phyloP scores from a whole-genome alignment of 768 basidiomycete species.

The Leucocoprinus birnbaumii region DNA sequence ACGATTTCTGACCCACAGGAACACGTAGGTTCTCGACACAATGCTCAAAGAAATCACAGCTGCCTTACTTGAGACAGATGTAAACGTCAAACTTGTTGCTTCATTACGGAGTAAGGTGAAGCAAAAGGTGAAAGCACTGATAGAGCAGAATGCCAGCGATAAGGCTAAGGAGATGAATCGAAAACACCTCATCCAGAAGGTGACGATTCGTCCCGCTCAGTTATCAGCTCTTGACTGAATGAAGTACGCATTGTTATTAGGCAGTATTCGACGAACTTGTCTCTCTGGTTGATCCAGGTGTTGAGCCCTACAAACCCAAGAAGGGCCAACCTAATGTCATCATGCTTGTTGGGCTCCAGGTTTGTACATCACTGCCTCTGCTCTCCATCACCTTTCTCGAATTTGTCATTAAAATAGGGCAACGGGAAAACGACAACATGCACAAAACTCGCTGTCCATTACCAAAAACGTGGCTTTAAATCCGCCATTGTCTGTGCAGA shows the following conservation, averaged over 20 bases:
- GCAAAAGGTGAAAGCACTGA: slow-evolving; percentile 77
- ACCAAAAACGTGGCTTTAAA: slow-evolving; percentile 95
- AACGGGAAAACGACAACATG: slow-evolving; percentile 99
- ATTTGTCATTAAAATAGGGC: slow-evolving; percentile 49
- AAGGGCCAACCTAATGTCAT: slow-evolving; percentile 93
- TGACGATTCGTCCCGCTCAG: slow-evolving; percentile 22
- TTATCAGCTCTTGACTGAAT: neutral
- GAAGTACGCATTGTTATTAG: slow-evolving; percentile 33
- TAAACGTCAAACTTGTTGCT: slow-evolving; percentile 95
- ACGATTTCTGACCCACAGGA: slow-evolving; percentile 1
- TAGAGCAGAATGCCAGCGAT: slow-evolving; percentile 63
- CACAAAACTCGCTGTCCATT: slow-evolving; percentile 97
- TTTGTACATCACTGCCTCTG: slow-evolving; percentile 33
- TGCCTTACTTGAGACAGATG: slow-evolving; percentile 93
- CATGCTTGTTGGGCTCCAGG: slow-evolving; percentile 97
- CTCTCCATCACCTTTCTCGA: neutral
- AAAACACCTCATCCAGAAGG: slow-evolving; percentile 91
- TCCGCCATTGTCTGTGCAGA: slow-evolving; percentile 98
- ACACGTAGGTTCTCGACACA: slow-evolving; percentile 80
- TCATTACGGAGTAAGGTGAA: slow-evolving; percentile 87
- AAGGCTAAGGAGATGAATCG: slow-evolving; percentile 78
- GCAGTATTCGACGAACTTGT: slow-evolving; percentile 97
- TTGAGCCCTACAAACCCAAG: slow-evolving; percentile 94
- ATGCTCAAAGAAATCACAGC: slow-evolving; percentile 94
- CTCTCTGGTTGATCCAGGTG: slow-evolving; percentile 89